phyloP scores from a whole-genome alignment of 2,329 filamentous ascomycete genomes.

The Aspergillus flavus region DNA sequence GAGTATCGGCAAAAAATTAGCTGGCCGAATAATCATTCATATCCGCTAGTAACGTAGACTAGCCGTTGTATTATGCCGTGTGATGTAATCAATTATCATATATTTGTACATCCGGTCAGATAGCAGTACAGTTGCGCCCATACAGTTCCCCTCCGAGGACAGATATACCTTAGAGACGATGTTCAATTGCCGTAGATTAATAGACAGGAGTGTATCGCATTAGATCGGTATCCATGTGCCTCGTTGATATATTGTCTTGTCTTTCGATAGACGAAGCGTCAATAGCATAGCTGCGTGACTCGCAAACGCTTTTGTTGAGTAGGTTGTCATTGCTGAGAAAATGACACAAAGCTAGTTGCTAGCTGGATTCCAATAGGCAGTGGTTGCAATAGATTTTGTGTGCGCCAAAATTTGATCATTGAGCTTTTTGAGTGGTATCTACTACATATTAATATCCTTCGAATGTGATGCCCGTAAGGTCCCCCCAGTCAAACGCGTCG shows the following conservation, averaged over 20 bases:
- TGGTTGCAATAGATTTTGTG: not conserved
- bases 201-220: too few species aligned
- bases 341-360: not conserved
- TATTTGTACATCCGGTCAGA: not conserved
- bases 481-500: conserved; percentile 39
- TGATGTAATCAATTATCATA: not conserved
- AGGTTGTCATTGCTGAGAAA: not conserved
- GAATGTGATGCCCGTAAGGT: conserved; percentile 33
- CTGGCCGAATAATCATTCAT: not conserved
- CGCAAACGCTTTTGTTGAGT: not conserved
- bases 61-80: not conserved
- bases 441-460: conserved; percentile 14
- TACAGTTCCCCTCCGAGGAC: not conserved
- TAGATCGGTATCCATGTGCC: too few species aligned
- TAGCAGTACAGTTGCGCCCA: not conserved
- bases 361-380: not conserved
- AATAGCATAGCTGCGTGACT: not conserved
- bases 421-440: not conserved
- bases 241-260: too few species aligned
- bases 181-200: not conserved
- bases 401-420: not conserved
- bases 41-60: not conserved
- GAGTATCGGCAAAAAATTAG: not conserved
- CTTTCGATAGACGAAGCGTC: not conserved
- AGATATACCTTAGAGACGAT: not conserved